These are phyloP conservation scores for Kwoniella europaea DNA, from an alignment of 768 basidiomycete genomes.

Conservation along the genomic window DNA sequence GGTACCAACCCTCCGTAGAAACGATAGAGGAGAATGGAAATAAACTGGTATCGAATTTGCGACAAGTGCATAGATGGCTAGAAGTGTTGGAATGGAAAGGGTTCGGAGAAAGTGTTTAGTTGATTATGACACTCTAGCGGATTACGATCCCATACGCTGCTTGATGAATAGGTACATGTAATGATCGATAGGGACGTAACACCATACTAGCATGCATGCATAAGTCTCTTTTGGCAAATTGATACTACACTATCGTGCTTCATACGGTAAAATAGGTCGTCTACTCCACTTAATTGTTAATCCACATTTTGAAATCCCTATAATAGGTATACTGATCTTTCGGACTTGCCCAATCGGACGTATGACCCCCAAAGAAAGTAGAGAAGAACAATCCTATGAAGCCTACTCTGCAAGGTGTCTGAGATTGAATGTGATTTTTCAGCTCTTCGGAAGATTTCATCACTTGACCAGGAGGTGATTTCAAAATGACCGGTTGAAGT, in stretches of 20 bases:
- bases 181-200: too few species aligned
- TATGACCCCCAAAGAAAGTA: slow-evolving; percentile 81
- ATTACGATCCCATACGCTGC: too few species aligned
- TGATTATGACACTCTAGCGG: neutral
- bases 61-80: slow-evolving; percentile 36
- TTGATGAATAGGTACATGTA: too few species aligned
- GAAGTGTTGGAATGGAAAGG: slow-evolving; percentile 46
- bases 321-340: slow-evolving; percentile 78
- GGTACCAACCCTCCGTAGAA: slow-evolving; percentile 26
- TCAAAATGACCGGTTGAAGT: slow-evolving; percentile 13
- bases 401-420: slow-evolving; percentile 46
- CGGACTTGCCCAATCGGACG: slow-evolving; percentile 70
- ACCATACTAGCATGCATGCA: neutral
- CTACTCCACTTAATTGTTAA: slow-evolving; percentile 33
- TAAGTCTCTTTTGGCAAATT: neutral
- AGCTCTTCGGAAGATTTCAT: neutral
- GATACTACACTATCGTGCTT: too few species aligned
- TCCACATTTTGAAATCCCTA: slow-evolving; percentile 67
- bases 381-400: slow-evolving; percentile 73
- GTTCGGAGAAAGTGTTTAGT: slow-evolving; percentile 24
- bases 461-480: slow-evolving; percentile 4
- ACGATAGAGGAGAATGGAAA: slow-evolving; percentile 29
- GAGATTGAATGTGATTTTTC: slow-evolving; percentile 1
- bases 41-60: slow-evolving; percentile 21
- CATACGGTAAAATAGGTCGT: neutral